A percentile compares a stretch with the other conserved stretches of the same genome.
Evolutionary conservation across 257 asterid genomes (phyloP).

Genomic region (Gardenia jasminoides): DNA sequence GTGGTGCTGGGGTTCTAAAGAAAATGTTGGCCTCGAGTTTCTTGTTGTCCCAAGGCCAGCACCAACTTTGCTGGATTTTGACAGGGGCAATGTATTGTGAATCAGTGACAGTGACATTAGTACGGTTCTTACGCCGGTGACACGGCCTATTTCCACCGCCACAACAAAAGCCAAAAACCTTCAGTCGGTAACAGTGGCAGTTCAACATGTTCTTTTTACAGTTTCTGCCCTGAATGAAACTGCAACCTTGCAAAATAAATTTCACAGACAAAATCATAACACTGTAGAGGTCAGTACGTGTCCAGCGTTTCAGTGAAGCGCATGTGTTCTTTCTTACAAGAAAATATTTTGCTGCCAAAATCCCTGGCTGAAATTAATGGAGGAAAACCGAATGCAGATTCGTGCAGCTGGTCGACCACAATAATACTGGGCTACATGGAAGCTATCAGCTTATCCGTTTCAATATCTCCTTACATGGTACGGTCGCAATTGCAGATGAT

Average conservation of each 20-base stretch:
- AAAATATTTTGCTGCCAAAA: not conserved
- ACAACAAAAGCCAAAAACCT: not conserved
- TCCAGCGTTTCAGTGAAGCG: not conserved
- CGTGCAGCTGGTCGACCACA: not conserved
- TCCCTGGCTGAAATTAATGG: not conserved
- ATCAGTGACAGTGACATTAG: not conserved
- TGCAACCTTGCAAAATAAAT: not conserved
- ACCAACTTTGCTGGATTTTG: constrained; percentile 18
- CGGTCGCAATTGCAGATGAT: not conserved
- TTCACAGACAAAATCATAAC: not conserved
- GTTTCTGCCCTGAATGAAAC: not conserved
- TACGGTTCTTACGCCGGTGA: constrained; percentile 23
- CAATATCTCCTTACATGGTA: not conserved
- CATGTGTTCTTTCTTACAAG: not conserved
- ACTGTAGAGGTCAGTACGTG: not conserved
- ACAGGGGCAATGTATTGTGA: constrained; percentile 3
- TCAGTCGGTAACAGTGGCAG: not conserved
- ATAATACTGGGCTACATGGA: not conserved
- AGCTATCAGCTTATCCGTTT: not conserved
- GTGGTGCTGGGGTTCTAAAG: too few relatives aligned
- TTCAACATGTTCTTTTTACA: not conserved
- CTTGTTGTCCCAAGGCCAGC: constrained; percentile 11
- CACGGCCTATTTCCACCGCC: constrained; percentile 10
- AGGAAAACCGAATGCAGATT: not conserved
- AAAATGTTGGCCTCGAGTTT: not conserved